These are phyloP conservation scores for Bromus sterilis DNA, from an alignment of 176 grass and related monocot species.

Conservation along the genomic window DNA sequence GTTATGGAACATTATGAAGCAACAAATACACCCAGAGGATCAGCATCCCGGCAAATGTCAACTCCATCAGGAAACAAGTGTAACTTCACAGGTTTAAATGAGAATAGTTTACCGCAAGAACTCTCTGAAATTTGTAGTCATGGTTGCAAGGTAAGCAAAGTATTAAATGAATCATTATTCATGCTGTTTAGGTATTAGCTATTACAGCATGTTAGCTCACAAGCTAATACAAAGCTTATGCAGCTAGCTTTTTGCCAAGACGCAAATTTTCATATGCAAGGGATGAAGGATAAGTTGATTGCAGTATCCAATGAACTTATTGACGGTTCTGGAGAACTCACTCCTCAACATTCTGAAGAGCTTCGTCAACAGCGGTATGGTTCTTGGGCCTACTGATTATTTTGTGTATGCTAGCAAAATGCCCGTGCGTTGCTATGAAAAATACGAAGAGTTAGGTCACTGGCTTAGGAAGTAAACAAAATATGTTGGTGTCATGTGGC, in stretches of 20 bases:
- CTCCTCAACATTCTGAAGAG: conserved; percentile 41
- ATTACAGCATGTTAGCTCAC: conserved; percentile 25
- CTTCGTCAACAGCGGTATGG: conserved; percentile 70
- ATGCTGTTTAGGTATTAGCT: not conserved
- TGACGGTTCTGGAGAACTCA: conserved; percentile 61
- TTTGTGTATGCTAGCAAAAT: too few relatives aligned
- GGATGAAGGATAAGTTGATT: conserved; percentile 79
- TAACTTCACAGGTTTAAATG: conserved; percentile 13
- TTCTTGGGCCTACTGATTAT: conserved; percentile 22
- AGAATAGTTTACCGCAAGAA: conserved; percentile 53
- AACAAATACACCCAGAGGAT: conserved; percentile 50
- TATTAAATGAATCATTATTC: conserved; percentile 8
- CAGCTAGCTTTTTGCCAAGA: conserved; percentile 74
- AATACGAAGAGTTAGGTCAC: too few relatives aligned
- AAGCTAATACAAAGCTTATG: conserved; percentile 10
- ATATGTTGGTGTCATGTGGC: too few relatives aligned
- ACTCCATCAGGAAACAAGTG: conserved; percentile 42
- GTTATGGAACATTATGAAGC: conserved; percentile 92
- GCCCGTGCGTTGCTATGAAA: too few relatives aligned
- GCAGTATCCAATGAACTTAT: conserved; percentile 76
- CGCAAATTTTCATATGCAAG: conserved; percentile 51
- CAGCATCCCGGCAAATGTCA: conserved; percentile 23
- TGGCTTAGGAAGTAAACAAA: too few relatives aligned
- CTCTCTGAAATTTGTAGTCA: conserved; percentile 66
- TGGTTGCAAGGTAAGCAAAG: conserved; percentile 49